These are phyloP conservation scores for Ceratocystis huliohia DNA, from an alignment of 2,329 filamentous ascomycete genomes.

Conservation along the genomic window DNA sequence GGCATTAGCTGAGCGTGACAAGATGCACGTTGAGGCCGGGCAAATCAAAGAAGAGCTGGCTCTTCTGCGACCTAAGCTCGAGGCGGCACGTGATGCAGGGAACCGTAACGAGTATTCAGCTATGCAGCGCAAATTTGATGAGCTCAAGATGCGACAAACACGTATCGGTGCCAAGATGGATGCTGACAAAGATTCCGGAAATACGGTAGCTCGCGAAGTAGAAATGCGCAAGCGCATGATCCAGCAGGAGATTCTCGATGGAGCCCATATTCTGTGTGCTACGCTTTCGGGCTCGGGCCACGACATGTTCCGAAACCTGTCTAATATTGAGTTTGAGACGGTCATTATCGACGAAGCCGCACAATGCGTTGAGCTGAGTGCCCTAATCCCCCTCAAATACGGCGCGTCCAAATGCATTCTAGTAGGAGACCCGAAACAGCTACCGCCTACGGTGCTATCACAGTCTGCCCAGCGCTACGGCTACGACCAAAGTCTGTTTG, in stretches of 20 bases:
- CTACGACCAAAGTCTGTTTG: constrained; percentile 96
- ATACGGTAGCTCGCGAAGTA: constrained; percentile 65
- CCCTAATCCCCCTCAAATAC: constrained; percentile 92
- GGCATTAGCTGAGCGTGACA: constrained; percentile 43
- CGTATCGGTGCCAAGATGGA: constrained; percentile 72
- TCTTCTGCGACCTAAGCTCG: constrained; percentile 57
- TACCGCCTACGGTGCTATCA: constrained; percentile 90
- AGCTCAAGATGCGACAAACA: constrained; percentile 61
- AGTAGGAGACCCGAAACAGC: constrained; percentile 92
- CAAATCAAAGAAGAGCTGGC: constrained; percentile 59
- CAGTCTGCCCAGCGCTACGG: constrained; percentile 84
- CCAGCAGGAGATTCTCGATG: constrained; percentile 82
- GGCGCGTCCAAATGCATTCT: constrained; percentile 93
- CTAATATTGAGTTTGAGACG: constrained; percentile 92
- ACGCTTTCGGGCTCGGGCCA: constrained; percentile 93
- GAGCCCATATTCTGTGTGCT: constrained; percentile 84
- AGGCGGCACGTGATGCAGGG: constrained; percentile 47
- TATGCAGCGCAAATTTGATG: constrained; percentile 65
- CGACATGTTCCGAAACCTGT: constrained; percentile 89
- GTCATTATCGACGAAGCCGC: constrained; percentile 97
- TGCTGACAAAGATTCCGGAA: constrained; percentile 71
- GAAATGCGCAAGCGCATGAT: constrained; percentile 74
- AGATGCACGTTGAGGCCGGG: constrained; percentile 49
- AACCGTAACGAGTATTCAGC: constrained; percentile 38
- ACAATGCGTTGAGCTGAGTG: constrained; percentile 94